These are phyloP conservation scores for Neurospora sp. DNA, from an alignment of 495 filamentous ascomycete genomes.

Conservation along the genomic window DNA sequence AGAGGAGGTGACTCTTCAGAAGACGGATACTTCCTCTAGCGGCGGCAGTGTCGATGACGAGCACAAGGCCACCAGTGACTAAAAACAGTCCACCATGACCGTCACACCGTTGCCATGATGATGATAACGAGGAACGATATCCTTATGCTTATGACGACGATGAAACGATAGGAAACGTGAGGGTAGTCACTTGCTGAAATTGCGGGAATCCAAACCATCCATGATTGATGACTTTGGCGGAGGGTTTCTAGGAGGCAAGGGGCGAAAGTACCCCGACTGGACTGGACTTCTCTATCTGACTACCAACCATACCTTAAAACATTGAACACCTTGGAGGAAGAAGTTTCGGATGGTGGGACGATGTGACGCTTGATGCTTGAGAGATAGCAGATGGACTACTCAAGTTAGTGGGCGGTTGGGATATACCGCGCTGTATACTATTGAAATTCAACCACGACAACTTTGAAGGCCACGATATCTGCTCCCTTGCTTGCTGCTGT, in stretches of 20 bases:
- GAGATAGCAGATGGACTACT: neutral
- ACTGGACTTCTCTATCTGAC: conserved; percentile 17
- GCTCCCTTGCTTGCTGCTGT: neutral
- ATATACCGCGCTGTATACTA: conserved; percentile 11
- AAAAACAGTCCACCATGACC: conserved; percentile 4
- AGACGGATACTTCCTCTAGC: conserved; percentile 44
- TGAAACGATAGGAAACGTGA: conserved; percentile 1
- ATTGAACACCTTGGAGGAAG: neutral
- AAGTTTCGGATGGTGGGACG: neutral
- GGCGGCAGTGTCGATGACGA: conserved; percentile 27
- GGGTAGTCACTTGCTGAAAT: conserved; percentile 10
- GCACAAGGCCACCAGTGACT: conserved; percentile 23
- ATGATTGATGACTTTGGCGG: conserved; percentile 11
- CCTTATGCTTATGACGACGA: neutral
- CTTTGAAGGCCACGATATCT: neutral
- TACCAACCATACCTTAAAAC: conserved; percentile 4
- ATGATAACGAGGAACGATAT: neutral
- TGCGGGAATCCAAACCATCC: conserved; percentile 19
- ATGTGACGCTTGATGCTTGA: neutral
- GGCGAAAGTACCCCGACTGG: neutral
- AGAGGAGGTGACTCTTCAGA: conserved; percentile 37
- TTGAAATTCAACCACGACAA: neutral
- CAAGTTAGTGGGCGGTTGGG: neutral
- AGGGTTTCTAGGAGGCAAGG: neutral
- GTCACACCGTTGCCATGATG: neutral